These are phyloP conservation scores for Schrenkiella parvula DNA, from an alignment of 345 rosid genomes.

Conservation along the genomic window DNA sequence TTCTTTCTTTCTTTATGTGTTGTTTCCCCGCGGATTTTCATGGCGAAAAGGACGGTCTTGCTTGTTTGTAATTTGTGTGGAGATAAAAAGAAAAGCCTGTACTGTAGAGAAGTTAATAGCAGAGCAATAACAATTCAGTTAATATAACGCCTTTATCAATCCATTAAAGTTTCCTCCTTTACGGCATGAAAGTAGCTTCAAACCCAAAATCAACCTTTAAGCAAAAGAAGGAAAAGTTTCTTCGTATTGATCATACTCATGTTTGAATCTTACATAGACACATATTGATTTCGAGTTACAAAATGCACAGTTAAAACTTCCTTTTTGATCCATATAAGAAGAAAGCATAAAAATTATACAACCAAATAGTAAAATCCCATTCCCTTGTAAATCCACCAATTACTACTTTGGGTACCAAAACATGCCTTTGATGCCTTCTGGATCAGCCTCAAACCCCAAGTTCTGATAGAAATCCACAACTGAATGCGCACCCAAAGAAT, in stretches of 20 bases:
- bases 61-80: slow-evolving; percentile 32
- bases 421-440: slow-evolving; percentile 98
- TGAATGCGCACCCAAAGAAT: slow-evolving; percentile 20
- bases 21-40: slow-evolving; percentile 21
- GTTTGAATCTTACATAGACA: background rate
- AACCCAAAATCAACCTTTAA: background rate
- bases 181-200: background rate
- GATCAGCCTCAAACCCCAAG: slow-evolving; percentile 91
- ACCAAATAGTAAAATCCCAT: background rate
- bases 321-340: background rate
- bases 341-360: background rate
- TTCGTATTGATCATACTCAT: slow-evolving; percentile 2
- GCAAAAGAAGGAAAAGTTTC: background rate
- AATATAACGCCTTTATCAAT: slow-evolving; percentile 1
- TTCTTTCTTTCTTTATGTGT: background rate
- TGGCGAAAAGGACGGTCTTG: slow-evolving; percentile 28
- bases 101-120: slow-evolving; percentile 32
- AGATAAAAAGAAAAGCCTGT: slow-evolving; percentile 15
- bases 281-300: slow-evolving; percentile 19
- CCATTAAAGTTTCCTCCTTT: background rate
- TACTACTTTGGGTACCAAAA: slow-evolving; percentile 86
- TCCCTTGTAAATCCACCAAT: slow-evolving; percentile 3
- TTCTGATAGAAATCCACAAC: slow-evolving; percentile 95
- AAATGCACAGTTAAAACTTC: slow-evolving; percentile 19
- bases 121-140: slow-evolving; percentile 24